Percentiles rank a stretch among this genome's conserved stretches.
Conservation (phyloP, 2,329 filamentous ascomycete species). For the Shiraia bambusicola region DNA sequence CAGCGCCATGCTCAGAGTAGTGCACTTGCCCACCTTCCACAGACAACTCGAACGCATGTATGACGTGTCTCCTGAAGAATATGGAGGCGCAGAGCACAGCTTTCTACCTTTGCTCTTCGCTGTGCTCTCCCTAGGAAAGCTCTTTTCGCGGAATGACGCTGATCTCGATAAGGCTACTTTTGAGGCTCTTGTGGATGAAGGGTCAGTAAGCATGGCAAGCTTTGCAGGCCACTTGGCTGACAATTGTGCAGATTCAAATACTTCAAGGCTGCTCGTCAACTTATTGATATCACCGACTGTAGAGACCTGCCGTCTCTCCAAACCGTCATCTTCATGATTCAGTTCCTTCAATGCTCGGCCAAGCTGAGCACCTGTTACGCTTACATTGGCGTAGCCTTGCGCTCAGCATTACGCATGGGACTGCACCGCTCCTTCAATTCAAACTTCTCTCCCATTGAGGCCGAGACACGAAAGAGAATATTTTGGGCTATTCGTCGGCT, state of each 20-base stretch:
- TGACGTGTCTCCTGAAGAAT: constrained; percentile 57
- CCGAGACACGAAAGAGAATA: constrained; percentile 53
- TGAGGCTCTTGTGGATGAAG: constrained; percentile 51
- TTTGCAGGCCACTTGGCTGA: background rate
- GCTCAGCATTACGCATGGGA: constrained; percentile 54
- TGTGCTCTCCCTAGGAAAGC: constrained; percentile 50
- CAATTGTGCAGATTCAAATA: constrained; percentile 48
- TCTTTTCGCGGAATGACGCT: constrained; percentile 47
- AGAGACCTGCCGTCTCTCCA: constrained; percentile 53
- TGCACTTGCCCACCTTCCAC: constrained; percentile 82
- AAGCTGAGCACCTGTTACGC: constrained; percentile 56
- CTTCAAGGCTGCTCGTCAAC: constrained; percentile 51
- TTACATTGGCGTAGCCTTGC: constrained; percentile 54
- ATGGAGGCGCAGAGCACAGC: constrained; percentile 48
- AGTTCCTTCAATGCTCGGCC: constrained; percentile 55
- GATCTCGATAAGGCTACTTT: constrained; percentile 46
- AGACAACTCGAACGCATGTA: constrained; percentile 76
- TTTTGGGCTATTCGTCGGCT: constrained; percentile 56
- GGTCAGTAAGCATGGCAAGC: constrained; percentile 30
- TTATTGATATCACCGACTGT: constrained; percentile 57
- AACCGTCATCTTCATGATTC: constrained; percentile 56
- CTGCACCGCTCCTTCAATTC: constrained; percentile 52
- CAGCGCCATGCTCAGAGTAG: constrained; percentile 66
- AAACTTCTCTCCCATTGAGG: constrained; percentile 52
- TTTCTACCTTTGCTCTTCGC: constrained; percentile 54